A percentile compares a stretch with the other conserved stretches of the same genome.
phyloP scores from a whole-genome alignment of 495 filamentous ascomycete species.

The Parmelia sp. region DNA sequence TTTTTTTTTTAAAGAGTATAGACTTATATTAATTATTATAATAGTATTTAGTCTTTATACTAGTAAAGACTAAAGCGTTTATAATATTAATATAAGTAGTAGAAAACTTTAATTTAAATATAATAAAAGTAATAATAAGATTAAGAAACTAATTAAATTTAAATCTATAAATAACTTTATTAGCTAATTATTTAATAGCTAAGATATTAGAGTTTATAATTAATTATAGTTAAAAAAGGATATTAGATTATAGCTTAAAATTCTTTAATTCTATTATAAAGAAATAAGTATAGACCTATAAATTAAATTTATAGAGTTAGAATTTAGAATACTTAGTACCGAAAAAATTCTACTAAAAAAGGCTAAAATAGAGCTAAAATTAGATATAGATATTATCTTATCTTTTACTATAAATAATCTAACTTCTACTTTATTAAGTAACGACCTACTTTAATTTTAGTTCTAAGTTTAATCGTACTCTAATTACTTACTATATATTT shows the following conservation, averaged over 20 bases:
- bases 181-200: not conserved
- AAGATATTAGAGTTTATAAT: conserved; percentile 10
- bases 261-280: conserved; percentile 7
- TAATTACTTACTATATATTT: too few species aligned
- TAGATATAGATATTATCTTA: too few species aligned
- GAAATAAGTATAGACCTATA: too few species aligned
- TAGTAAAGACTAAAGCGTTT: not conserved
- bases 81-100: not conserved
- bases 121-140: not conserved
- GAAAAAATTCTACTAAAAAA: too few species aligned
- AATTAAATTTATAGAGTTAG: too few species aligned
- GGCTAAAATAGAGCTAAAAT: too few species aligned
- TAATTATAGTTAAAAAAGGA: not conserved
- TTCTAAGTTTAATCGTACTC: too few species aligned
- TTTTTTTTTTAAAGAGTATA: conserved; percentile 1
- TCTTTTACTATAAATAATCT: too few species aligned
- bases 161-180: conserved; percentile 8
- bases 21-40: conserved; percentile 2
- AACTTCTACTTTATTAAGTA: too few species aligned
- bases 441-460: too few species aligned
- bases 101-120: not conserved
- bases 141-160: not conserved
- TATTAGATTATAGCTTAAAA: not conserved
- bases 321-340: too few species aligned
- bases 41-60: conserved; percentile 1